Base-by-base conservation (phyloP, 352 stramenopile species). In the Globisporangium emineosum region DNA sequence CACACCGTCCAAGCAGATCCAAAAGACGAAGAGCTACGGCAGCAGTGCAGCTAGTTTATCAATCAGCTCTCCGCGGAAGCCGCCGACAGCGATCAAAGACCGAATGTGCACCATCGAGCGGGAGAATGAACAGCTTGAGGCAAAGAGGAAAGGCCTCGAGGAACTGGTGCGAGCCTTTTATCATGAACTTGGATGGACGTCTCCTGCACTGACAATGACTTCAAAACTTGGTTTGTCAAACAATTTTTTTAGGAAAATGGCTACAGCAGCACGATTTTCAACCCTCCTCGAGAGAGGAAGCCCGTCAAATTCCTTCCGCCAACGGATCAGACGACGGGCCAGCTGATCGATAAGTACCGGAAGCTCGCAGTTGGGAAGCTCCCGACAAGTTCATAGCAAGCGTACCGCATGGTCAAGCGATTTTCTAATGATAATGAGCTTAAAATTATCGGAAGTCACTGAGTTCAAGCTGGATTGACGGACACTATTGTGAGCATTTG, bases 331-430 rank as follows among this genome's bases (percentile, higher is more conserved):
- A 89, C 78, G 7, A 88, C 83, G 3, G 76, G 70, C 1, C 79
- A 93, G 42, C 70, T 91, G 49, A 87, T 94, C 47, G 80, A 91
- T 43, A 94, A 93, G 50, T 93, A 89, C 62, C 75, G 83, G 9
- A 94, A 93, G 68, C 82, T 94, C 21, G 78, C 86, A 19, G 82
- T 91, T 0, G 82, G 86, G 29, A 89, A 86, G 53, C 52, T 90
- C 40, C 79, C 79, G 0, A 66, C 74, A 45, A 32, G 25, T 5
- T 32, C 35, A 8, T 25, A 66, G 32, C n/a, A n/a, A n/a, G n/a
- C n/a, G n/a, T n/a, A n/a, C n/a, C n/a, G n/a, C n/a, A n/a, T n/a
- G n/a, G n/a, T n/a, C n/a, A n/a, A n/a, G n/a, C n/a, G n/a, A n/a
- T n/a, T n/a, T n/a, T n/a, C n/a, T n/a, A n/a, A n/a, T n/a, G n/a